Evolutionary conservation across 352 stramenopile genomes (phyloP), one percentile per base, ranked within the genome.

Genomic region (Phytophthora melonis): DNA sequence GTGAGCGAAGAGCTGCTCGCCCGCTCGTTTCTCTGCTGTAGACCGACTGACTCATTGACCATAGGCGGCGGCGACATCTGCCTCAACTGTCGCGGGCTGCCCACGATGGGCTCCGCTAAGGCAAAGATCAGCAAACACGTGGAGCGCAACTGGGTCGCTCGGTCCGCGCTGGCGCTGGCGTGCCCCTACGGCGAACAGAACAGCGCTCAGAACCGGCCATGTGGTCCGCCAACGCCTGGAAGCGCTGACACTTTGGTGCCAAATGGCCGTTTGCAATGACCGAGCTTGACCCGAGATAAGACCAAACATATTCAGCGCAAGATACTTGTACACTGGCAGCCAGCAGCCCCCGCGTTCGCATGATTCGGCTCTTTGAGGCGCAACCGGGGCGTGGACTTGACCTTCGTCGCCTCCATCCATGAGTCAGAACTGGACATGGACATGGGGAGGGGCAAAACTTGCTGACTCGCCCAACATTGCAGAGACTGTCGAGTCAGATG

Each of bases 141-240:
- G 21, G 32, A 65, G 27, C 50, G 64, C 63, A 65, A 66, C 63
- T 61, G 11, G 45, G 14, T 16, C 41, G 61, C 27, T 32, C 27
- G 27, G 4, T 32, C 27, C 6, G 27, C 9, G 61, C 49, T 60
- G 19, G 5, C 7, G 56, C 55, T 65, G 64, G 57, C 47, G 43
- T 59, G 64, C 30, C n/a, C 58, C 60, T 53, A 68, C 32, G 25
- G 66, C 66, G 58, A 70, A 63, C 47, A 62, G 58, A 50, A 61
- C 27, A 58, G 58, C 55, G 58, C 70, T 36, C 64, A 74, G 70
- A 77, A 77, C 67, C 18, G 27, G 21, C 64, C 70, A 77, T 54
- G 64, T 77, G 70, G 23, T 41, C 63, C 30, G 54, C 53, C 32
- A 47, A 58, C 39, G 27, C 32, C 52, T 49, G 53, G 41, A 65